A percentile compares a stretch with the other conserved stretches of the same genome.
phyloP scores from a whole-genome alignment of 148 eudicot species.

The Bassia scoparia region DNA sequence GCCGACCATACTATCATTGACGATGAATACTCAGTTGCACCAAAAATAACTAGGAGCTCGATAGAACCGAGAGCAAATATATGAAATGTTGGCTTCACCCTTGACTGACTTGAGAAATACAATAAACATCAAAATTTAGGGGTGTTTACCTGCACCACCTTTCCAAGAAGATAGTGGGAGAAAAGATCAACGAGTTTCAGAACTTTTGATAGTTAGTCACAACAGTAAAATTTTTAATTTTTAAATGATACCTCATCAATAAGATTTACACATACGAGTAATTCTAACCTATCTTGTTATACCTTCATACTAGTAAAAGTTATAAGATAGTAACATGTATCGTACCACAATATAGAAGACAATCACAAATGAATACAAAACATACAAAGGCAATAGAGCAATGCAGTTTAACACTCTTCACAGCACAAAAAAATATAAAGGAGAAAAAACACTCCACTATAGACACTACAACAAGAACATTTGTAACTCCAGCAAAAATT shows the following conservation, averaged over 20 bases:
- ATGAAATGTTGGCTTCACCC: conserved; percentile 56
- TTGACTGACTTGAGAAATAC: conserved; percentile 29
- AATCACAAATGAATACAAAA: too few species aligned
- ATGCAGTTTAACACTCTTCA: too few species aligned
- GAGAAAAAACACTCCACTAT: background rate
- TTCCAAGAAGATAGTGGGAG: background rate
- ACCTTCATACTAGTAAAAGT: too few species aligned
- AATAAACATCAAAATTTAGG: background rate
- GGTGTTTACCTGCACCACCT: background rate
- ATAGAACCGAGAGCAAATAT: conserved; percentile 51
- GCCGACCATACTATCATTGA: conserved; percentile 63
- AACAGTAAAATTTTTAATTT: background rate
- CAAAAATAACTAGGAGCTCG: conserved; percentile 61
- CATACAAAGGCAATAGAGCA: too few species aligned
- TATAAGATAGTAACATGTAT: too few species aligned
- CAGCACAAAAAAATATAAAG: too few species aligned
- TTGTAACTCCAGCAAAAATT: too few species aligned
- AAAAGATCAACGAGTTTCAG: background rate
- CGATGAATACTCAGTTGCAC: conserved; percentile 50
- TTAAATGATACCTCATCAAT: background rate
- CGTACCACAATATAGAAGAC: too few species aligned
- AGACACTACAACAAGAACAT: background rate
- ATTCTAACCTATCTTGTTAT: too few species aligned
- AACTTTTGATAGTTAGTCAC: background rate
- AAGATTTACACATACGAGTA: background rate